Base-by-base conservation (phyloP, 345 rosid genomes). In the Erucastrum elatum region DNA sequence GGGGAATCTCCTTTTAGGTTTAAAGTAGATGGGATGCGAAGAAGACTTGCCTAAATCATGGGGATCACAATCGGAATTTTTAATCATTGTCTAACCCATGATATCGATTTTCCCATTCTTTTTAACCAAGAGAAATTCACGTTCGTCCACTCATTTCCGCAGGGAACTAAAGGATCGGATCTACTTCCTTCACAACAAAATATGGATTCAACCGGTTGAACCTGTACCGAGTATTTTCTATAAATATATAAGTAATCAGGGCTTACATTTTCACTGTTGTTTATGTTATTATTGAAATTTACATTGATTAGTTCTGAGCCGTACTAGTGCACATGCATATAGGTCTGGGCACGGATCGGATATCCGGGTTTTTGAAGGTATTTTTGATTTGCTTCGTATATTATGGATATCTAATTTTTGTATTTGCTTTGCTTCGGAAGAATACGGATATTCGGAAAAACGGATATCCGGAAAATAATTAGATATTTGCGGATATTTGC, bases 1-100 rank as follows among this genome's bases (percentile, higher is more conserved):
- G 26, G 62, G 68, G 82, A 67, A 78, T 66, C 77, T 59, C 33
- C 25, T 46, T 78, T 71, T 65, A 55, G 30, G 71, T 35, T 29
- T 31, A 72, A 72, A 72, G 74, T 66, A 35, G 73, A 49, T 73
- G 69, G 41, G 68, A 31, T 4, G 2, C 25, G 77, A 65, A 71
- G 37, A 60, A 25, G 77, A 78, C 77, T 66, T 78, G 77, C 39
- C 64, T 25, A 15, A 12, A 64, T 8, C 25, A 64, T 70, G 60
- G 77, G 37, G 29, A 44, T 66, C 61, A 13, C 61, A 17, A 39
- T 67, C 61, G 8, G 39, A 71, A 64, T 41, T 31, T 65, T 53
- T 35, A 64, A 77, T 71, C 72, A 70, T 70, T 77, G 46, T 53
- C 27, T 33, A 16, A 34, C 30, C 74, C 74, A 70, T 53, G 51